Base-by-base conservation (phyloP, 768 basidiomycete species). In the Gautieria morchelliformis region DNA sequence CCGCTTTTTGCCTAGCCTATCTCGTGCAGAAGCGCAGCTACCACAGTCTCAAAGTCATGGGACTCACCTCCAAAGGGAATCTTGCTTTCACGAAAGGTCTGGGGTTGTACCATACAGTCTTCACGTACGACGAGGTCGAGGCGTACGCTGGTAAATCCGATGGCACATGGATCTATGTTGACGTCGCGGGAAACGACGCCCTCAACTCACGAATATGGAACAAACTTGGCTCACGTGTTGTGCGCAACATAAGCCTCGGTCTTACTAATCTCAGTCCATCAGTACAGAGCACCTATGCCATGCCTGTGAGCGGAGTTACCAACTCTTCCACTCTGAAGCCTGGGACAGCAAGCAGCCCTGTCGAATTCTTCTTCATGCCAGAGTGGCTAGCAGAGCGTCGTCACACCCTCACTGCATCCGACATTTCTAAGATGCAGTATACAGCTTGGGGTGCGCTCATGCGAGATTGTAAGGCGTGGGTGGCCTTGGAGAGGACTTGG, bases 1-100 rank as follows among this genome's bases (percentile, higher is more conserved):
- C 84, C 1, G 83, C 85, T 0, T 85, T 86, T 66, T 84, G 80
- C 59, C 71, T 85, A 19, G 84, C 84, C 4, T 84, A 85, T 62
- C 70, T 78, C 53, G 71, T 85, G 12, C 41, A 20, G 9, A 17
- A 39, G 17, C 57, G 24, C 14, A 69, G 69, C 9, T 72, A 69
- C 44, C 33, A 67, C 9, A 59, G 62, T 20, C 35, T 71, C 27
- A 73, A 69, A 42, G 64, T 86, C 10, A 64, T 87, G 10, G 85
- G 85, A 5, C 69, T 87, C 1, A 87, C 85, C 5, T 86, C 84
- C 1, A 70, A 63, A 42, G 65, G 75, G 22, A 87, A 86, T 60
- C 3, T 74, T 27, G 69, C 60, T 8, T 87, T 87, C 62, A 85
- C 84, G 1, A 69, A 72, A 53, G 65, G 70, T 0, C 73, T 87